These are phyloP conservation scores for Ceratocystis harringtonii DNA, from an alignment of 2,329 filamentous ascomycete genomes.

Conservation along the genomic window DNA sequence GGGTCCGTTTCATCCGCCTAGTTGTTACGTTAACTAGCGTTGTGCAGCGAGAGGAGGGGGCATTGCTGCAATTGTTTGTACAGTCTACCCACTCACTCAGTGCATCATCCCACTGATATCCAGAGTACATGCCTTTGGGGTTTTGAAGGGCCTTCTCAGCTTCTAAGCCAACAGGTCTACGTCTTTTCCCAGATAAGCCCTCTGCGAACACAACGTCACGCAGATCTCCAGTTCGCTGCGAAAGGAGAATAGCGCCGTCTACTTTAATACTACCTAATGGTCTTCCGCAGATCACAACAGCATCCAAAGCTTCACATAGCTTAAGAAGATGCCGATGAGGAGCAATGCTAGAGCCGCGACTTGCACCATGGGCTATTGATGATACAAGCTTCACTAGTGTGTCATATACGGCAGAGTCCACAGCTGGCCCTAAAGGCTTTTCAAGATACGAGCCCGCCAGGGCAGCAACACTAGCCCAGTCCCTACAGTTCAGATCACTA, in stretches of 20 bases:
- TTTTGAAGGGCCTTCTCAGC: neutral
- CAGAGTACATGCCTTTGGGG: constrained; percentile 23
- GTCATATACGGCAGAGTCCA: constrained; percentile 21
- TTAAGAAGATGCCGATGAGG: constrained; percentile 27
- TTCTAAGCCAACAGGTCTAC: neutral
- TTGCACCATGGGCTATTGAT: constrained; percentile 34
- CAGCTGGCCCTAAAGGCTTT: neutral
- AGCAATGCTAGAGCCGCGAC: constrained; percentile 28
- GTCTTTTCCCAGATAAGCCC: constrained; percentile 22
- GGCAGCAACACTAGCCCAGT: neutral
- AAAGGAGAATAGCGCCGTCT: constrained; percentile 37
- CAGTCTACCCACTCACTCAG: constrained; percentile 28
- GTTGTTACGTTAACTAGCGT: neutral
- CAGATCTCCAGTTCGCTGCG: constrained; percentile 37
- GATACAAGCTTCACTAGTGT: constrained; percentile 28
- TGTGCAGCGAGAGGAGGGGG: neutral
- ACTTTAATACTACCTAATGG: constrained; percentile 28
- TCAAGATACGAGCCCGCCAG: neutral
- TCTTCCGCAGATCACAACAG: constrained; percentile 23
- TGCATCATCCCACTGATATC: constrained; percentile 29
- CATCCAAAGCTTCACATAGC: constrained; percentile 30
- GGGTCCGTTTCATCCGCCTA: neutral
- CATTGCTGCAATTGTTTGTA: neutral
- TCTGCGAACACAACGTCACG: constrained; percentile 41
- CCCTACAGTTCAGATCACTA: neutral